These are phyloP conservation scores for Gymnopilus dilepis DNA, from an alignment of 768 basidiomycete genomes.

Conservation along the genomic window DNA sequence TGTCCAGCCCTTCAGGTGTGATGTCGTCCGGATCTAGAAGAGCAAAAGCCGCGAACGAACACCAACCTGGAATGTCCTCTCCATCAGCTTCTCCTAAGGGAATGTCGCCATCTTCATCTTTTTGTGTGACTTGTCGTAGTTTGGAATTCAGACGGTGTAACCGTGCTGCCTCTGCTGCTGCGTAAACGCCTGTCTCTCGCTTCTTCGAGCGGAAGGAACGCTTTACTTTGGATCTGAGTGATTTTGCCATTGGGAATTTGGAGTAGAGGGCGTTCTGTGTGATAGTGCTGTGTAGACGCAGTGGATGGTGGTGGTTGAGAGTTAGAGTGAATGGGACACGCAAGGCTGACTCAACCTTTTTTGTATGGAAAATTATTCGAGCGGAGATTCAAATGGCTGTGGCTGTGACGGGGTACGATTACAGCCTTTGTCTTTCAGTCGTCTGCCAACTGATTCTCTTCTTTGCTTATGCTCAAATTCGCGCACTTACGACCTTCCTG, in stretches of 20 bases:
- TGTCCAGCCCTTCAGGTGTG: slow-evolving; percentile 53
- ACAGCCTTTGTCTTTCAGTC: background rate
- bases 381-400: slow-evolving; percentile 25
- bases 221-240: slow-evolving; percentile 81
- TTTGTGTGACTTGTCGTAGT: slow-evolving; percentile 54
- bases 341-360: slow-evolving; percentile 1
- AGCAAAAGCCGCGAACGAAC: slow-evolving; percentile 59
- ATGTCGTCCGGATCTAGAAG: slow-evolving; percentile 64
- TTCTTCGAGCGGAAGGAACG: slow-evolving; percentile 80
- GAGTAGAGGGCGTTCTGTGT: background rate
- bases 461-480: background rate
- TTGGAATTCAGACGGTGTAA: slow-evolving; percentile 74
- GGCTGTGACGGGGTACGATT: slow-evolving; percentile 7
- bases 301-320: slow-evolving; percentile 23
- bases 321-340: slow-evolving; percentile 19
- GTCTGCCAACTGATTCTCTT: background rate
- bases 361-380: slow-evolving; percentile 22
- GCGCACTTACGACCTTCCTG: too few relatives aligned
- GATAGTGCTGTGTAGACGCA: background rate
- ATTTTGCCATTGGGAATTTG: slow-evolving; percentile 72
- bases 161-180: slow-evolving; percentile 78
- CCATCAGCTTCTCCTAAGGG: slow-evolving; percentile 40
- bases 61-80: slow-evolving; percentile 68
- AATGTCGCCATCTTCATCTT: slow-evolving; percentile 42
- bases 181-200: slow-evolving; percentile 75